phyloP scores from a whole-genome alignment of 1,284 basidiomycete genomes.

The Anthracocystis panici-leucophaei region DNA sequence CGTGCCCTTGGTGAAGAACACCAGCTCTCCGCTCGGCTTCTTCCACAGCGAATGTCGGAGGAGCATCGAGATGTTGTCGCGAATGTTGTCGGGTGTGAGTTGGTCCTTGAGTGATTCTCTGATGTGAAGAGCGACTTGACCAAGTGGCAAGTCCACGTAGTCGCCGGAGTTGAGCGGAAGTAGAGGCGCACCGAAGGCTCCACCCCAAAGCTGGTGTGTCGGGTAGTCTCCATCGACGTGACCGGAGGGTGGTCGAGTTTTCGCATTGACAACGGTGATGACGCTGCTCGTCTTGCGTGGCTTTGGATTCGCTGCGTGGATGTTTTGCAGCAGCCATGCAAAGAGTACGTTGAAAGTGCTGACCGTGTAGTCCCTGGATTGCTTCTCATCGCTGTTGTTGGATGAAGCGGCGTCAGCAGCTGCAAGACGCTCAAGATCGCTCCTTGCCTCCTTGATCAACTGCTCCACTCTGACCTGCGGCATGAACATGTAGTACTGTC shows the following conservation, averaged over 20 bases:
- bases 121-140: slow-evolving; percentile 27
- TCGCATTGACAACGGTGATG: slow-evolving; percentile 28
- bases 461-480: slow-evolving; percentile 18
- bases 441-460: slow-evolving; percentile 12
- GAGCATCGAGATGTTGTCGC: slow-evolving; percentile 3
- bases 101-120: slow-evolving; percentile 14
- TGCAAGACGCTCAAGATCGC: slow-evolving; percentile 12
- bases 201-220: slow-evolving; percentile 24
- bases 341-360: slow-evolving; percentile 37
- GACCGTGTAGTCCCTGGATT: slow-evolving; percentile 2
- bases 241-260: slow-evolving; percentile 16
- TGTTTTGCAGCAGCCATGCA: slow-evolving; percentile 28
- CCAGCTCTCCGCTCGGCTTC: slow-evolving; percentile 15
- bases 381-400: slow-evolving; percentile 9
- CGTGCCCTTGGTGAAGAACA: slow-evolving; percentile 17
- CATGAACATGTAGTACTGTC: slow-evolving; percentile 33
- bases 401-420: not conserved
- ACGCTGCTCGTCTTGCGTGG: slow-evolving; percentile 9
- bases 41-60: slow-evolving; percentile 14
- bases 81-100: slow-evolving; percentile 19
- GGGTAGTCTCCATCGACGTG: slow-evolving; percentile 20
- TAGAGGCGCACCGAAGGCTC: slow-evolving; percentile 21
- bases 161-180: slow-evolving; percentile 2
- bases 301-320: slow-evolving; percentile 19
- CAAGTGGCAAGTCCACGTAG: slow-evolving; percentile 17